phyloP scores from a whole-genome alignment of 768 basidiomycete genomes.

The Ramaria sp. region DNA sequence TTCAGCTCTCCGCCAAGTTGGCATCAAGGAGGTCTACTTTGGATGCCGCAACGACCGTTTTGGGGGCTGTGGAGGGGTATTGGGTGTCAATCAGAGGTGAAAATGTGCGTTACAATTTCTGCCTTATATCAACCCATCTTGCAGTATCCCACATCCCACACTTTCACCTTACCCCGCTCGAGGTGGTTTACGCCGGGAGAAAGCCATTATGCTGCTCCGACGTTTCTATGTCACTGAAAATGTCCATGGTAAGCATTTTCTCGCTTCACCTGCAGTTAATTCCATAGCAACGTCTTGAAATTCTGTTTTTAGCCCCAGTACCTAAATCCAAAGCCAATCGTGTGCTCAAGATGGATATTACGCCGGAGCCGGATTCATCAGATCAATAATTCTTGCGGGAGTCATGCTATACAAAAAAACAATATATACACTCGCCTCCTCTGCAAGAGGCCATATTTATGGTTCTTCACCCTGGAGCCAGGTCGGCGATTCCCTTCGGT shows the following conservation, averaged over 20 bases:
- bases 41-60: slow-evolving; percentile 95
- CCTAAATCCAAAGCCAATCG: slow-evolving; percentile 85
- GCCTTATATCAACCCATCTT: neutral
- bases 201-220: slow-evolving; percentile 78
- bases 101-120: slow-evolving; percentile 15
- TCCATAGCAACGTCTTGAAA: no score
- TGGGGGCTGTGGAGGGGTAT: slow-evolving; percentile 91
- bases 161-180: slow-evolving; percentile 67
- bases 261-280: neutral
- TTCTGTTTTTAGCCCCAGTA: slow-evolving; percentile 52
- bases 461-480: no score
- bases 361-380: slow-evolving; percentile 5
- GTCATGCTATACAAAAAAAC: no score
- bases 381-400: neutral
- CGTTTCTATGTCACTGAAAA: slow-evolving; percentile 93
- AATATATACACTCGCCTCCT: no score
- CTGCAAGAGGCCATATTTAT: no score
- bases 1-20: slow-evolving; percentile 86
- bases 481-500: no score
- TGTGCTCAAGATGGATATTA: slow-evolving; percentile 75
- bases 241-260: slow-evolving; percentile 55
- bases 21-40: slow-evolving; percentile 82
- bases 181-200: slow-evolving; percentile 70
- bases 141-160: slow-evolving; percentile 57
- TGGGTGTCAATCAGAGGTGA: slow-evolving; percentile 74